Evolutionary conservation across 345 rosid genomes (phyloP).

Genomic region (Sonneratia caseolaris): DNA sequence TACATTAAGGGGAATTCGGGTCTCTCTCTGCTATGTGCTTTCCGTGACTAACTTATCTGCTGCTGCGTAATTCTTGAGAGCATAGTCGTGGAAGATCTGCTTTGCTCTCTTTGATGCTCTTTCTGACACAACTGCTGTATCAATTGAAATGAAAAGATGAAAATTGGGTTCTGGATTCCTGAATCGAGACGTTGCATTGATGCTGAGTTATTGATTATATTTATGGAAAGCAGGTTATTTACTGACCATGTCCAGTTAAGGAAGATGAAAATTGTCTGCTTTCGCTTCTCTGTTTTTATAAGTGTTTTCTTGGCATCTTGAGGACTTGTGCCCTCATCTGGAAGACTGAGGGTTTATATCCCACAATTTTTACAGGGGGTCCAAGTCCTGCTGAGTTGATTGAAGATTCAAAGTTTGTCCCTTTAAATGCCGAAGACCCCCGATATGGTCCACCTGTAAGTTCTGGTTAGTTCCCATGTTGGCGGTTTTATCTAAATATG

Average conservation of each 20-base stretch:
- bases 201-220: background rate
- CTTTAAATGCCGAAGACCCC: constrained; percentile 61
- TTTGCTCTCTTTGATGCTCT: background rate
- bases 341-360: background rate
- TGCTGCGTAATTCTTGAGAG: too few species aligned
- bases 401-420: constrained; percentile 76
- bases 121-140: background rate
- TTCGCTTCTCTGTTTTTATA: too few species aligned
- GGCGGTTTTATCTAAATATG: background rate
- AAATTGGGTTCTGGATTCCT: background rate
- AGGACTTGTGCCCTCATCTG: background rate
- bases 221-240: background rate
- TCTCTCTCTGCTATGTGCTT: too few species aligned
- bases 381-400: constrained; percentile 38
- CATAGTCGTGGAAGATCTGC: too few species aligned
- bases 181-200: background rate
- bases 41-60: too few species aligned
- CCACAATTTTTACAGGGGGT: constrained; percentile 23
- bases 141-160: background rate
- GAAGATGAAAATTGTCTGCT: too few species aligned
- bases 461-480: constrained; percentile 29
- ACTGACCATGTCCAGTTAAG: too few species aligned
- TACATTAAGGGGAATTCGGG: too few species aligned
- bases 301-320: background rate
- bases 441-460: constrained; percentile 83